These are phyloP conservation scores for Hypholoma sublateritium DNA, from an alignment of 768 basidiomycete genomes.

Conservation along the genomic window DNA sequence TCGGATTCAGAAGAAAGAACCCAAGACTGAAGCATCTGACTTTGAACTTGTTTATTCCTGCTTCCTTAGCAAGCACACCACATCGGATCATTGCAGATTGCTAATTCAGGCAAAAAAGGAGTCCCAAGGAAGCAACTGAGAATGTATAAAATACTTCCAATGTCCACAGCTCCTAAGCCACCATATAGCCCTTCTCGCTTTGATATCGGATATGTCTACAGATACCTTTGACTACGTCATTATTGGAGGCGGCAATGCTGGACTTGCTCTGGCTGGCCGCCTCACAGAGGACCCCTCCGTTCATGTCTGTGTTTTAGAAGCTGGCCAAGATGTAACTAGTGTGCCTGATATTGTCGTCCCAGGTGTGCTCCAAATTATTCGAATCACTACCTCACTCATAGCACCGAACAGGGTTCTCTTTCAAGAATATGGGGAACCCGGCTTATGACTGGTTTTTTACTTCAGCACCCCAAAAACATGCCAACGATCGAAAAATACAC, in stretches of 20 bases:
- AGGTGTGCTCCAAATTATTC: neutral
- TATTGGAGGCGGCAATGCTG: conserved; percentile 12
- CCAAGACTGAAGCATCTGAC: too few relatives aligned
- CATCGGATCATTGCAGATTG: too few relatives aligned
- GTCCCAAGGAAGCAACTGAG: too few relatives aligned
- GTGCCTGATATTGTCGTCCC: conserved; percentile 12
- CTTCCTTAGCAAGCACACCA: too few relatives aligned
- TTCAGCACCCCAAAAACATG: conserved; percentile 10
- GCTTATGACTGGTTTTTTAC: conserved; percentile 14
- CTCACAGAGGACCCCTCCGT: conserved; percentile 10
- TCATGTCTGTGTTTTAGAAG: conserved; percentile 11
- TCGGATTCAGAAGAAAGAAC: too few relatives aligned
- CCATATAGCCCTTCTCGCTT: too few relatives aligned
- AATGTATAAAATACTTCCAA: too few relatives aligned
- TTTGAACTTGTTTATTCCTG: too few relatives aligned
- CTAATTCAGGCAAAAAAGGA: too few relatives aligned
- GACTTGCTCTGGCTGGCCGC: conserved; percentile 10
- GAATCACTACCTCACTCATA: neutral
- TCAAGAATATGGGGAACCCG: conserved; percentile 12
- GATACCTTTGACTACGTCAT: conserved; percentile 12
- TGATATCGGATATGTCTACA: neutral
- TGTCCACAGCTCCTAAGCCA: too few relatives aligned
- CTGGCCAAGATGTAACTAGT: conserved; percentile 4
- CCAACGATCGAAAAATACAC: conserved; percentile 3
- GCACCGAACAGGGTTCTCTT: neutral